These are phyloP conservation scores for Brachypodium distachyon DNA, from an alignment of 202 grass and related monocot genomes.

Conservation along the genomic window DNA sequence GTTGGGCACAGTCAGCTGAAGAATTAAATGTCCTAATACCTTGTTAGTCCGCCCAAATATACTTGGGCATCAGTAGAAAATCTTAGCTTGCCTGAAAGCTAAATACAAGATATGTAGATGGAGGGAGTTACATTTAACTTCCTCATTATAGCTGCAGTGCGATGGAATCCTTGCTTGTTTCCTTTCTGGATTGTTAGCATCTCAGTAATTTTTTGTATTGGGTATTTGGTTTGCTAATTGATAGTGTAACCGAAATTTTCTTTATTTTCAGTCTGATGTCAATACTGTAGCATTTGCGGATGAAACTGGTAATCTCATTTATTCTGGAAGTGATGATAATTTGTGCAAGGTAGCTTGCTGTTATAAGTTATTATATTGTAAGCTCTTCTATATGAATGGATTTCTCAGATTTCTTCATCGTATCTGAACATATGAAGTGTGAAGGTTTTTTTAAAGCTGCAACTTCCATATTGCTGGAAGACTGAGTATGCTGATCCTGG, in stretches of 20 bases:
- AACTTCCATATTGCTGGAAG: not conserved
- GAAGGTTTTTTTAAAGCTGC: not conserved
- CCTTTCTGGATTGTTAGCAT: not conserved
- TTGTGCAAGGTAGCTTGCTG: slow-evolving; percentile 70
- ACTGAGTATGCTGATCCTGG: not conserved
- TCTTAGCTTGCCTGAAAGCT: not conserved
- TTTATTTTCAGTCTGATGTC: slow-evolving; percentile 65
- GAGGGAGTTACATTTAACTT: not conserved
- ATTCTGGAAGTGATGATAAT: slow-evolving; percentile 86
- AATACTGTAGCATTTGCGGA: slow-evolving; percentile 81
- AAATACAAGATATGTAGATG: not conserved
- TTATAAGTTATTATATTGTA: slow-evolving; percentile 10
- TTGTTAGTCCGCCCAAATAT: not conserved
- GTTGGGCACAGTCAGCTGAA: not conserved
- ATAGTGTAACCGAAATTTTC: not conserved
- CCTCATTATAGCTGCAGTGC: not conserved
- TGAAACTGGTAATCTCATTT: slow-evolving; percentile 77
- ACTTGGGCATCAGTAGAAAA: not conserved
- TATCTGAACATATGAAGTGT: not conserved
- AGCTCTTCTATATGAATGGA: not conserved
- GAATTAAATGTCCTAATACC: not conserved
- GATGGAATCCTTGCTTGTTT: not conserved
- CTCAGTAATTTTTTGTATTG: not conserved
- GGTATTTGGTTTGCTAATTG: not conserved
- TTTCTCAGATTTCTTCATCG: not conserved